A percentile compares a stretch with the other conserved stretches of the same genome.
These are phyloP conservation scores for Amanita molliuscula DNA, from an alignment of 768 basidiomycete genomes.

Conservation along the genomic window DNA sequence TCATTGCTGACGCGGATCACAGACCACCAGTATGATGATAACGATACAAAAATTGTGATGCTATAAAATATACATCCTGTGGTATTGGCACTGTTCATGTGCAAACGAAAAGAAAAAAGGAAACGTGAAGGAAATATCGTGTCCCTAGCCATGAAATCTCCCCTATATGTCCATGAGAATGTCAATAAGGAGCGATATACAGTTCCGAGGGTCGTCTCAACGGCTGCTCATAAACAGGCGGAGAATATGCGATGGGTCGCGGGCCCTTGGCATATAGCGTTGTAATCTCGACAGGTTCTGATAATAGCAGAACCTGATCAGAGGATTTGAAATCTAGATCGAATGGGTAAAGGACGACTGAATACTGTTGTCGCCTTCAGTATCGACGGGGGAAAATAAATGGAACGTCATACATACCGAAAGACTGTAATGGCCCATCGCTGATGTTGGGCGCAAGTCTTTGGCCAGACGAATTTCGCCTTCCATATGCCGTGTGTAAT, in stretches of 20 bases:
- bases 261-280: slow-evolving; percentile 42
- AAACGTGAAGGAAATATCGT: slow-evolving; percentile 3
- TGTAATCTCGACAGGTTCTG: slow-evolving; percentile 42
- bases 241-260: slow-evolving; percentile 37
- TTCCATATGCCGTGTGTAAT: slow-evolving; percentile 31
- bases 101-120: background rate
- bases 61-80: background rate
- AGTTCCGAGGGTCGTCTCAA: slow-evolving; percentile 19
- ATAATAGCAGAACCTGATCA: slow-evolving; percentile 27
- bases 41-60: background rate
- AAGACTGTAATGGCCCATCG: slow-evolving; percentile 41
- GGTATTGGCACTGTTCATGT: background rate
- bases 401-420: slow-evolving; percentile 24
- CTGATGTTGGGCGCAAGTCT: slow-evolving; percentile 38
- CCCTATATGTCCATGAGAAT: slow-evolving; percentile 5
- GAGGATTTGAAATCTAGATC: slow-evolving; percentile 26
- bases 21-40: background rate
- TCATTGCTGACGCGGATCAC: background rate
- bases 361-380: slow-evolving; percentile 23
- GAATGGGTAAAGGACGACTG: slow-evolving; percentile 36
- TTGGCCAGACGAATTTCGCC: slow-evolving; percentile 44
- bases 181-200: slow-evolving; percentile 11
- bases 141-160: background rate
- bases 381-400: slow-evolving; percentile 3
- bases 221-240: slow-evolving; percentile 34